These are phyloP conservation scores for Stipa capillata DNA, from an alignment of 176 grass and related monocot species.

Conservation along the genomic window DNA sequence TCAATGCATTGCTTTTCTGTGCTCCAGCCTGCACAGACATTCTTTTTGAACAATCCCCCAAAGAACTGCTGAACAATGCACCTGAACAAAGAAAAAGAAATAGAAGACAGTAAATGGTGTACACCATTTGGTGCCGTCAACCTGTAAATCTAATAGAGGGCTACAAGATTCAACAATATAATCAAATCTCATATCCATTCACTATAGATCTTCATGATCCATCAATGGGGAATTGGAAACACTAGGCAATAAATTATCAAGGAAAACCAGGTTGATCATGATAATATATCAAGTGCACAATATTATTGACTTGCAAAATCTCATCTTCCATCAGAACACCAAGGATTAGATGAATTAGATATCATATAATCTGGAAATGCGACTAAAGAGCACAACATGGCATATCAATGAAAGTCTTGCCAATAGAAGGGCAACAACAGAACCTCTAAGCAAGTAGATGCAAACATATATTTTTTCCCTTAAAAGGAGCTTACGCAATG, in stretches of 20 bases:
- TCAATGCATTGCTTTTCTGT: constrained; percentile 32
- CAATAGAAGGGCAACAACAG: neutral
- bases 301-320: neutral
- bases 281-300: neutral
- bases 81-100: constrained; percentile 38
- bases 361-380: constrained; percentile 14
- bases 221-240: neutral
- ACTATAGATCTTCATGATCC: neutral
- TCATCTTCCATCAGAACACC: neutral
- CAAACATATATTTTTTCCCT: neutral
- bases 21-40: constrained; percentile 16
- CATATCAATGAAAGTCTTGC: neutral
- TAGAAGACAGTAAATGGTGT: constrained; percentile 4
- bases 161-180: neutral
- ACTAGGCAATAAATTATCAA: neutral
- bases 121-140: neutral
- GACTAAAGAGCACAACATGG: neutral
- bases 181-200: neutral
- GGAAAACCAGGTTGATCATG: neutral
- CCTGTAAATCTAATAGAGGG: neutral
- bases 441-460: neutral
- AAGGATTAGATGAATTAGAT: neutral
- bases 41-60: constrained; percentile 56
- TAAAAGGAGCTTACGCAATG: neutral
- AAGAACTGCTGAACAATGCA: constrained; percentile 66